Percentiles rank a stretch among this genome's conserved stretches.
phyloP scores from a whole-genome alignment of 352 stramenopile species.

The Plasmopara halstedii region DNA sequence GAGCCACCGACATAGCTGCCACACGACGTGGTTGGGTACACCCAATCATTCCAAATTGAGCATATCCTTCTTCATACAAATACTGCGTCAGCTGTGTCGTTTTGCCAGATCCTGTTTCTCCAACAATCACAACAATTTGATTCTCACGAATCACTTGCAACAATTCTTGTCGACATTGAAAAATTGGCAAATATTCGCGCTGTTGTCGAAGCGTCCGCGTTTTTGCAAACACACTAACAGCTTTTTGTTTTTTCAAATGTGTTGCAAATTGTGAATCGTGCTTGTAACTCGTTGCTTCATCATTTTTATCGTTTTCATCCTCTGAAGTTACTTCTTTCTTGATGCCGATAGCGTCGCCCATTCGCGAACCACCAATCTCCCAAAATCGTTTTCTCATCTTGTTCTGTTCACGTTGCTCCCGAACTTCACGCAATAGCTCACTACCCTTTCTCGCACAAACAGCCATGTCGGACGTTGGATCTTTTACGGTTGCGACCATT shows the following conservation, averaged over 20 bases:
- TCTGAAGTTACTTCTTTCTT: slow-evolving; percentile 50
- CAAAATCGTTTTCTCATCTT: slow-evolving; percentile 99
- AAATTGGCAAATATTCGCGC: slow-evolving; percentile 95
- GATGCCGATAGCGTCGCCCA: slow-evolving; percentile 95
- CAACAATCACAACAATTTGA: slow-evolving; percentile 97
- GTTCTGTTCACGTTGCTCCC: slow-evolving; percentile 67
- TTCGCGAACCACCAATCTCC: slow-evolving; percentile 95
- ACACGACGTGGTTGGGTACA: slow-evolving; percentile 98
- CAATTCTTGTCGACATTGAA: slow-evolving; percentile 92
- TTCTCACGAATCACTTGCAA: slow-evolving; percentile 97
- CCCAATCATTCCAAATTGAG: slow-evolving; percentile 86
- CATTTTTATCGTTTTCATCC: slow-evolving; percentile 44
- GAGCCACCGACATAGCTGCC: slow-evolving; percentile 97
- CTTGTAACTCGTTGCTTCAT: slow-evolving; percentile 87
- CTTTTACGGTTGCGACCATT: slow-evolving; percentile 93
- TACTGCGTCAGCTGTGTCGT: slow-evolving; percentile 98
- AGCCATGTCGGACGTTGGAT: slow-evolving; percentile 94
- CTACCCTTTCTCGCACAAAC: slow-evolving; percentile 92
- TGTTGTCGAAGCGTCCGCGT: slow-evolving; percentile 95
- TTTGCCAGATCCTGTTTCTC: slow-evolving; percentile 96
- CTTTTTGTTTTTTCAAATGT: slow-evolving; percentile 88
- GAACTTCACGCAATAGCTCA: slow-evolving; percentile 67
- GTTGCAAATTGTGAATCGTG: slow-evolving; percentile 91
- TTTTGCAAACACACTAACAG: slow-evolving; percentile 94
- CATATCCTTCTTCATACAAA: slow-evolving; percentile 88